These are phyloP conservation scores for Spinellus fusiger DNA, from an alignment of 192 early-diverging fungal genomes.

Conservation along the genomic window DNA sequence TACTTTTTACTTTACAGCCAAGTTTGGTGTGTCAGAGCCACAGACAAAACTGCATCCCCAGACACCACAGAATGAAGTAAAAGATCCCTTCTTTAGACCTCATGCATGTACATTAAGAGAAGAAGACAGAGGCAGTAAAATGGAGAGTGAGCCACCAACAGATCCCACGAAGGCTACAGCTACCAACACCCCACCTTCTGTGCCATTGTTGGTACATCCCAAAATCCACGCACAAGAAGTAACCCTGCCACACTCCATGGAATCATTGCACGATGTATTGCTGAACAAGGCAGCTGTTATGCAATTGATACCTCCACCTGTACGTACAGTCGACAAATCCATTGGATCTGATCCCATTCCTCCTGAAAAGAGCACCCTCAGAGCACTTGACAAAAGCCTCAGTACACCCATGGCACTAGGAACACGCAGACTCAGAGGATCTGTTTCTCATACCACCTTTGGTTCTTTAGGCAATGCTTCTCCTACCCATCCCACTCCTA, in stretches of 20 bases:
- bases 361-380: too few relatives aligned
- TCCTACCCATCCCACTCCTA: too few relatives aligned
- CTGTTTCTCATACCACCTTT: too few relatives aligned
- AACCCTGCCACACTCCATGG: not conserved
- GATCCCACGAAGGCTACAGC: not conserved
- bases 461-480: too few relatives aligned
- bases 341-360: too few relatives aligned
- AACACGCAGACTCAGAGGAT: too few relatives aligned
- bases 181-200: slow-evolving; percentile 11
- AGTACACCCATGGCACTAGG: too few relatives aligned
- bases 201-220: slow-evolving; percentile 6
- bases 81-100: slow-evolving; percentile 20
- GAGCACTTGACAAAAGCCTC: too few relatives aligned
- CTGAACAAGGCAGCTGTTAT: slow-evolving; percentile 22
- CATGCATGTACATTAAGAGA: slow-evolving; percentile 2
- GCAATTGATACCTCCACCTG: slow-evolving; percentile 20
- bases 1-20: slow-evolving; percentile 68
- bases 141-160: too few relatives aligned
- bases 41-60: slow-evolving; percentile 33
- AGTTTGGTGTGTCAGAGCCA: slow-evolving; percentile 38
- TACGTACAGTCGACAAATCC: too few relatives aligned
- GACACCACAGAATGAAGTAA: slow-evolving; percentile 35
- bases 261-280: slow-evolving; percentile 17
- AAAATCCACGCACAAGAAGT: slow-evolving; percentile 6
- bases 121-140: too few relatives aligned